Percentiles rank a stretch among this genome's conserved stretches.
These are phyloP conservation scores for Xylaria polymorpha DNA, from an alignment of 2,329 filamentous ascomycete species.

Conservation along the genomic window DNA sequence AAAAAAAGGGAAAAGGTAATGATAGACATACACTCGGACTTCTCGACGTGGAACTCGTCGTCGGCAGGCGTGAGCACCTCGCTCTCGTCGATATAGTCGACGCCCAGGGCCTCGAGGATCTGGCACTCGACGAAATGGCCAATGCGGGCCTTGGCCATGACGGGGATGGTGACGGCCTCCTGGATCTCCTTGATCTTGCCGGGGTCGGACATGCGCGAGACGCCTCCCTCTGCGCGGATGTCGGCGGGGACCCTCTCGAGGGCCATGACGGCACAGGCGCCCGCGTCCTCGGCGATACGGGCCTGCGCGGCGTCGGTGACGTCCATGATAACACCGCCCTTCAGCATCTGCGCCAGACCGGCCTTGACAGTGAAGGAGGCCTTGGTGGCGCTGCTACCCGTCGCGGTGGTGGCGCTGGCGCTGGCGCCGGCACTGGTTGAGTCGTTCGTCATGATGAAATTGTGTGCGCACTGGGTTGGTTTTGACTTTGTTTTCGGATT, in stretches of 20 bases:
- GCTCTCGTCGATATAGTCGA: constrained; percentile 98
- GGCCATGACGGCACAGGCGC: constrained; percentile 97
- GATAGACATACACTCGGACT: constrained; percentile 67
- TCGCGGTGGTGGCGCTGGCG: constrained; percentile 36
- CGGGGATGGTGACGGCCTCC: constrained; percentile 92
- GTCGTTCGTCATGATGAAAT: constrained; percentile 35
- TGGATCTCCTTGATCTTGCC: constrained; percentile 96
- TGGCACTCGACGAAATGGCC: constrained; percentile 98
- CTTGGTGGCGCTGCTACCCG: constrained; percentile 43
- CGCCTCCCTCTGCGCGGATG: constrained; percentile 90
- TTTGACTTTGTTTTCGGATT: not conserved
- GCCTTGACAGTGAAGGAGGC: constrained; percentile 88
- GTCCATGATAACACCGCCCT: constrained; percentile 99
- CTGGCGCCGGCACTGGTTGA: constrained; percentile 16
- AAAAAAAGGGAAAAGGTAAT: not conserved
- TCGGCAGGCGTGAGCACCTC: constrained; percentile 98
- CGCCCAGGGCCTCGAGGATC: constrained; percentile 93
- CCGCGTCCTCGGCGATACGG: constrained; percentile 96
- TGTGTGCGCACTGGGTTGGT: not conserved
- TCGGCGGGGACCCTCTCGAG: constrained; percentile 97
- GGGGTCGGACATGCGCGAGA: constrained; percentile 97
- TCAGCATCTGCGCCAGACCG: constrained; percentile 96
- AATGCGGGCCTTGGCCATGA: constrained; percentile 99
- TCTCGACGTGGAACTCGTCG: constrained; percentile 89
- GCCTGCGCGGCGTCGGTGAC: constrained; percentile 94